A percentile compares a stretch with the other conserved stretches of the same genome.
These are phyloP conservation scores for Komagataella phaffii DNA, from an alignment of 805 yeast genomes.

Conservation along the genomic window DNA sequence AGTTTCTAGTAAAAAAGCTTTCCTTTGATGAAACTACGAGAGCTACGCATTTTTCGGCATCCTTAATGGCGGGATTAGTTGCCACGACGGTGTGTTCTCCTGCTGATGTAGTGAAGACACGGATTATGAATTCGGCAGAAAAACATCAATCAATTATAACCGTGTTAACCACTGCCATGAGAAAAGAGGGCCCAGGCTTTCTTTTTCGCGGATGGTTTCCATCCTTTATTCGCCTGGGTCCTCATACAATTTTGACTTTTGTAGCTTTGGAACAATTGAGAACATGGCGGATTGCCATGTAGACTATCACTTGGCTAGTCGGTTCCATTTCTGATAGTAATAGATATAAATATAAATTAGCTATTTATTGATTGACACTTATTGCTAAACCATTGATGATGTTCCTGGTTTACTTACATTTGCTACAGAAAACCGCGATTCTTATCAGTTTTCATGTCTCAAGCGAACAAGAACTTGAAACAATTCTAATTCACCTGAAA, in stretches of 20 bases:
- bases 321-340: conserved; percentile 1
- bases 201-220: conserved; percentile 91
- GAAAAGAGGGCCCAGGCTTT: conserved; percentile 61
- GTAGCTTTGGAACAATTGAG: conserved; percentile 56
- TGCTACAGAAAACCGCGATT: not conserved
- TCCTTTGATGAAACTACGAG: conserved; percentile 45
- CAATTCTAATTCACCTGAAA: not conserved
- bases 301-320: not conserved
- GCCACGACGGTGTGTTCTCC: conserved; percentile 92
- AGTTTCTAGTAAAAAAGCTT: conserved; percentile 34
- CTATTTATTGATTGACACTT: not conserved
- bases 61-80: conserved; percentile 70
- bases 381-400: conserved; percentile 2
- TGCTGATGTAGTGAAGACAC: conserved; percentile 80
- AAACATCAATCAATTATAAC: conserved; percentile 31
- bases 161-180: conserved; percentile 42
- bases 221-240: conserved; percentile 75
- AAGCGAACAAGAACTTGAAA: not conserved
- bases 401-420: conserved; percentile 2
- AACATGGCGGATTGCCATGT: conserved; percentile 9
- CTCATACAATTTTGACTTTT: conserved; percentile 62
- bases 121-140: conserved; percentile 63
- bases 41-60: conserved; percentile 66
- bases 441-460: not conserved
- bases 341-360: not conserved